Conservation (phyloP, 2,329 filamentous ascomycete species). For the Aspergillus felis region DNA sequence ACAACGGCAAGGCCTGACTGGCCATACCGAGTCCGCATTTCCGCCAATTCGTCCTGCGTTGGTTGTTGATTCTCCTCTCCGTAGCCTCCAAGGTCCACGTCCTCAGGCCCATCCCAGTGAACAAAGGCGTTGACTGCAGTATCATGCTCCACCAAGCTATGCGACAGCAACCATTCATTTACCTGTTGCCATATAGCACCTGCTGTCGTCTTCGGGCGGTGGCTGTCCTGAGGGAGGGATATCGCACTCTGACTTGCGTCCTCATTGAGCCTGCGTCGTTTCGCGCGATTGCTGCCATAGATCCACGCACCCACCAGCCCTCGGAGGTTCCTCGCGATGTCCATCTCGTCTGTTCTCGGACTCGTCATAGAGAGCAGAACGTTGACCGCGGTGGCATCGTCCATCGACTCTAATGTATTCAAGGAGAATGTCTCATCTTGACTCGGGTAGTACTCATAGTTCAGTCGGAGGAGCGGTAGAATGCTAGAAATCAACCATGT, state of each 20-base stretch:
- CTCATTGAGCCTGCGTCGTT: slow-evolving; percentile 49
- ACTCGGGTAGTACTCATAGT: slow-evolving; percentile 61
- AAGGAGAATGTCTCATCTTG: slow-evolving; percentile 44
- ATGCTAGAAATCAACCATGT: slow-evolving; percentile 59
- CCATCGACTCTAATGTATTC: slow-evolving; percentile 50
- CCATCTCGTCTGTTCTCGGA: slow-evolving; percentile 30
- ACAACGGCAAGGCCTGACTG: slow-evolving; percentile 58
- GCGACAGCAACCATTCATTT: slow-evolving; percentile 57
- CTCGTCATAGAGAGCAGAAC: slow-evolving; percentile 47
- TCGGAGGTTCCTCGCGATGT: slow-evolving; percentile 52
- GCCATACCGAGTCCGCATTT: slow-evolving; percentile 49
- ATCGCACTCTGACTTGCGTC: slow-evolving; percentile 24
- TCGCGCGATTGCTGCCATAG: slow-evolving; percentile 53
- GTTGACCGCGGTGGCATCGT: slow-evolving; percentile 50
- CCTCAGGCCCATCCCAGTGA: slow-evolving; percentile 58
- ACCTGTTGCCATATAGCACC: slow-evolving; percentile 53
- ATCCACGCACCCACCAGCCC: slow-evolving; percentile 62
- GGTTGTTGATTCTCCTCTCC: slow-evolving; percentile 40
- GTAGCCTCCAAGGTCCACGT: slow-evolving; percentile 57
- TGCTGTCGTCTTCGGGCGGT: slow-evolving; percentile 18
- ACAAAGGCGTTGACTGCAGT: slow-evolving; percentile 49
- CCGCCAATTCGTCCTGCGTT: slow-evolving; percentile 41
- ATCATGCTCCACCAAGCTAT: slow-evolving; percentile 48
- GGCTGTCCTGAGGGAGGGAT: slow-evolving; percentile 18
- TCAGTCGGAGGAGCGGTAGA: slow-evolving; percentile 56